Evolutionary conservation across 208 protist species (phyloP).

Genomic region (Trypanosoma theileri): DNA sequence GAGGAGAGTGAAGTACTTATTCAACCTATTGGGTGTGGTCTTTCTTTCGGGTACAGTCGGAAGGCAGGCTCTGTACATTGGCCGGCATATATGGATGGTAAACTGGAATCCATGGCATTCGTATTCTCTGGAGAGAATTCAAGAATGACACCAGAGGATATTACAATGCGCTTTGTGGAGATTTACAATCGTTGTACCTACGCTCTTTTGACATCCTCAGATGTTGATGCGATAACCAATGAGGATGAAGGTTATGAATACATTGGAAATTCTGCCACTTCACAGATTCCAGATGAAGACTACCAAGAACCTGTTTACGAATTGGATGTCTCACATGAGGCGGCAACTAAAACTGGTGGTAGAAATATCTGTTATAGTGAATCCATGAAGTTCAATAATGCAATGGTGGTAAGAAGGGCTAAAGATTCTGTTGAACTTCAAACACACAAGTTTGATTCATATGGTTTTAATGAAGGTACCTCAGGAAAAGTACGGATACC

Average conservation of each 20-base stretch:
- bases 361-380: conserved; percentile 61
- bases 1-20: conserved; percentile 35
- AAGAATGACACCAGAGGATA: conserved; percentile 3
- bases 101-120: conserved; percentile 44
- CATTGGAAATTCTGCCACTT: conserved; percentile 22
- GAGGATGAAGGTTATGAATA: conserved; percentile 50
- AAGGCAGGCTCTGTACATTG: conserved; percentile 51
- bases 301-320: conserved; percentile 37
- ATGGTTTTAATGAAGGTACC: conserved; percentile 37
- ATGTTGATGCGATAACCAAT: conserved; percentile 19
- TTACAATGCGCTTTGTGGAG: conserved; percentile 38
- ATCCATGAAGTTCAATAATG: conserved; percentile 43
- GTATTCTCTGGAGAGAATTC: conserved; percentile 36
- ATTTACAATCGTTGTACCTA: conserved; percentile 71
- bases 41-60: conserved; percentile 42
- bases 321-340: conserved; percentile 34
- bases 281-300: conserved; percentile 34
- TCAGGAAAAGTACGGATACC: conserved; percentile 30
- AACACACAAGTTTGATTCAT: conserved; percentile 25
- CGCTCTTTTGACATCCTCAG: conserved; percentile 37
- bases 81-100: conserved; percentile 42
- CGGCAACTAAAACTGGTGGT: conserved; percentile 22
- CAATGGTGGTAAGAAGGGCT: conserved; percentile 43
- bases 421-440: conserved; percentile 21
- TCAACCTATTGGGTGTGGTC: conserved; percentile 43